Evolutionary conservation across 2,329 filamentous ascomycete species (phyloP), one percentile per base, ranked within the genome.

Genomic region (Alternaria ethzedia): DNA sequence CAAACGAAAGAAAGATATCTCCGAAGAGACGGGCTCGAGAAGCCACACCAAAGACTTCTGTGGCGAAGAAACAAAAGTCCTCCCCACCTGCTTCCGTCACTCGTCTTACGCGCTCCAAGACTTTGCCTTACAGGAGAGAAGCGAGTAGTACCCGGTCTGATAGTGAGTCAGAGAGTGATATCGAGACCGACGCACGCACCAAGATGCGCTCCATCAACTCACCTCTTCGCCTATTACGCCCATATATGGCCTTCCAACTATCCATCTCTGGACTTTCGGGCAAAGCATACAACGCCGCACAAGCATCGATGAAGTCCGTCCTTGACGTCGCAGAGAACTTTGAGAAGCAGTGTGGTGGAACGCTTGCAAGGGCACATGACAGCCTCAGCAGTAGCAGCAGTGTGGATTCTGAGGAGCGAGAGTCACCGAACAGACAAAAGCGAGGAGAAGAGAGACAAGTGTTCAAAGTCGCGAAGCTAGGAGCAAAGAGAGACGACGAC

Each of bases 231-330:
- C 32, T 56, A 17, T 9, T 61, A 32, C 44, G 30, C 23, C 51
- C 51, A 7, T 61, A 61, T 32, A 25, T 61, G 32, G 25, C 58
- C 28, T 61, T 61, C 45, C 58, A 61, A 30, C 51, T 61, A 11
- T 56, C 51, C 8, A 23, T 61, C 7, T 56, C 58, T 3, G 30
- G 43, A 8, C 51, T 61, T n/a, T 26, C 10, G 6, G 58, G 58
- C n/a, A 12, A 28, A 30, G 32, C 25, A 5, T 61, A 61, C 32
- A 30, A 28, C 13, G 36, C 44, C 20, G 58, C 58, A 17, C 28
- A 56, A 28, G 44, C 43, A 17, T 36, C 28, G 10, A 56, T 56
- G 51, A 15, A 12, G 17, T 36, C 28, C 12, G 44, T 61, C 4
- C 28, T 56, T 2, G 51, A 50, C 9, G 44, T 32, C 5, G 44